Conservation (phyloP, 495 filamentous ascomycete genomes). For the Daldinia loculata region DNA sequence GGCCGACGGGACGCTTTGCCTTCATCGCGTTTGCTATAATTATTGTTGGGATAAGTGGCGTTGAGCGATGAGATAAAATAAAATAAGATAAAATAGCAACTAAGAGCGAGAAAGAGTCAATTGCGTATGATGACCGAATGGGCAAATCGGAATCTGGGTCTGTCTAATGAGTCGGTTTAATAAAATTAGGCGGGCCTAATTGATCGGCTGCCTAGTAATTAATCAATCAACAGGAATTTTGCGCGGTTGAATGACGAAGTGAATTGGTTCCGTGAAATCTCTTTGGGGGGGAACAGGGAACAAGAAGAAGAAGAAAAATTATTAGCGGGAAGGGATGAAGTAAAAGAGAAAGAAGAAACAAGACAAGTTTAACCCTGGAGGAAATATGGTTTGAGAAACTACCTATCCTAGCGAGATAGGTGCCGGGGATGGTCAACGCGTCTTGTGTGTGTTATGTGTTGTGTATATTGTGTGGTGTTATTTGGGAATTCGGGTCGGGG, state of each 20-base stretch:
- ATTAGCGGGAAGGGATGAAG: neutral
- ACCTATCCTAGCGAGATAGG: constrained; percentile 27
- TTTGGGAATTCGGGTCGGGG: constrained; percentile 11
- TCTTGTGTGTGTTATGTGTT: constrained; percentile 24
- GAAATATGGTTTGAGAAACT: constrained; percentile 19
- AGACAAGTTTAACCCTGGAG: constrained; percentile 12
- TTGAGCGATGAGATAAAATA: neutral
- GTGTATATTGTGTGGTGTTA: constrained; percentile 16
- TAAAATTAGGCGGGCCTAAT: constrained; percentile 18
- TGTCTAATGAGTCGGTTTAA: constrained; percentile 2
- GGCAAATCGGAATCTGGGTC: constrained; percentile 12
- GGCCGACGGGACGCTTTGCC: constrained; percentile 34
- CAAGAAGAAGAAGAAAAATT: neutral
- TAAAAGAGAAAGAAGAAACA: neutral
- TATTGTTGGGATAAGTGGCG: neutral
- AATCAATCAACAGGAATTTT: constrained; percentile 19
- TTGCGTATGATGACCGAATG: constrained; percentile 14
- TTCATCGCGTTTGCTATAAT: constrained; percentile 6
- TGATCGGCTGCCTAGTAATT: constrained; percentile 12
- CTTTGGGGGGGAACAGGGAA: neutral
- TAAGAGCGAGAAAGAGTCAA: constrained; percentile 9
- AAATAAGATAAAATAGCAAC: neutral
- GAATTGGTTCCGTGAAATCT: constrained; percentile 12
- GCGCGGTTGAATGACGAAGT: constrained; percentile 8
- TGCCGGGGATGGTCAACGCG: constrained; percentile 36